Base-by-base conservation (phyloP, 345 rosid genomes). In the Mercurialis annua region DNA sequence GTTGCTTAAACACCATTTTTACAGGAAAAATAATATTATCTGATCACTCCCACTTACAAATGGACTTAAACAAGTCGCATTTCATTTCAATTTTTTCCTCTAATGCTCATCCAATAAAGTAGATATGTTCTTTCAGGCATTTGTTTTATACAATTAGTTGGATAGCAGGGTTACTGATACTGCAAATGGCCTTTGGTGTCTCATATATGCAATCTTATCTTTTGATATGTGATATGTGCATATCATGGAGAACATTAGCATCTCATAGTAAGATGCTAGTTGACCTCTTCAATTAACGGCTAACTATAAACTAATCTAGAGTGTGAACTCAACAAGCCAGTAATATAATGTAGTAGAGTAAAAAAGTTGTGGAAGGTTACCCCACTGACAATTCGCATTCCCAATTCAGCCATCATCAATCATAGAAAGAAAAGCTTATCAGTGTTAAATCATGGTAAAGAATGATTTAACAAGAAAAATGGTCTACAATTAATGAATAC, bases 361-460 rank as follows among this genome's bases (percentile, higher is more conserved):
- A 64, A n/a, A n/a, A 58, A 71, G 74, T 42, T 65, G 70, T 74
- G 76, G 76, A 83, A 10, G 26, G 34, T 83, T 88, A 90, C 98
- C 98, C 98, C 98, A 93, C 98, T 93, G 83, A 54, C 71, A 80
- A 61, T 51, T 56, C 7, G 66, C 53, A 71, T 77, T 68, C 81
- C 78, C 29, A 52, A 71, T 64, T 67, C 69, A 55, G 68, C 78
- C 81, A 81, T 74, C 76, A 70, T 10, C 59, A 43, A 75, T 55
- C 71, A 76, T 18, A 77, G 79, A 65, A 69, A 51, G n/a, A 29
- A 60, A 79, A 80, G 49, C 33, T 26, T 38, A 70, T 88, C 71
- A 88, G 89, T 78, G 62, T 44, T 56, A 31, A 58, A 60, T 43
- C 68, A 46, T 27, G 49, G 26, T 48, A 42, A 34, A 24, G 15